Conservation (phyloP, 306 rosid species). For the Dalbergia cochinchinensis region DNA sequence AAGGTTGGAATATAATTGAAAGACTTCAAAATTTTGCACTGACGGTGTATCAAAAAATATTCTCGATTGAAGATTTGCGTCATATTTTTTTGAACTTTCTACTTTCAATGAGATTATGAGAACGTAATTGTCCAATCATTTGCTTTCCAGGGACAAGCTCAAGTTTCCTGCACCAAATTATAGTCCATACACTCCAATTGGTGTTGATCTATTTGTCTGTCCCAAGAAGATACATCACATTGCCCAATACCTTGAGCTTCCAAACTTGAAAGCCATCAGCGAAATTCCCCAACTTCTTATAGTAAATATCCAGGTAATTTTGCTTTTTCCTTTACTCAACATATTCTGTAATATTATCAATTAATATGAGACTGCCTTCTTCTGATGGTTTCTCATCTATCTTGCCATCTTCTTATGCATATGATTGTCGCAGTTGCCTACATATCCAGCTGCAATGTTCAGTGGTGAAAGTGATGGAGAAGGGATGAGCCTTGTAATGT, state of each 20-base stretch:
- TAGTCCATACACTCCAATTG: slow-evolving; percentile 87
- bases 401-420: neutral
- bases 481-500: slow-evolving; percentile 87
- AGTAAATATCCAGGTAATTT: slow-evolving; percentile 86
- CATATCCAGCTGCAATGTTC: slow-evolving; percentile 94
- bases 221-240: slow-evolving; percentile 86
- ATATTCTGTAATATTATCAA: slow-evolving; percentile 19
- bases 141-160: slow-evolving; percentile 72
- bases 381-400: too few species aligned
- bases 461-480: slow-evolving; percentile 92
- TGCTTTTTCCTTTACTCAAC: neutral
- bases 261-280: slow-evolving; percentile 61
- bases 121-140: slow-evolving; percentile 43
- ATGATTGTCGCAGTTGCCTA: slow-evolving; percentile 72
- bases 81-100: neutral
- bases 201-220: slow-evolving; percentile 83
- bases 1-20: too few species aligned
- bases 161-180: slow-evolving; percentile 76
- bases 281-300: slow-evolving; percentile 81
- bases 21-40: too few species aligned
- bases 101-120: slow-evolving; percentile 9
- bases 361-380: too few species aligned
- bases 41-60: too few species aligned
- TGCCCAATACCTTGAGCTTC: slow-evolving; percentile 89
- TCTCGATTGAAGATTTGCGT: slow-evolving; percentile 8